Evolutionary conservation across 1,139 yeast species (phyloP).

Genomic region (Taphrina communis): DNA sequence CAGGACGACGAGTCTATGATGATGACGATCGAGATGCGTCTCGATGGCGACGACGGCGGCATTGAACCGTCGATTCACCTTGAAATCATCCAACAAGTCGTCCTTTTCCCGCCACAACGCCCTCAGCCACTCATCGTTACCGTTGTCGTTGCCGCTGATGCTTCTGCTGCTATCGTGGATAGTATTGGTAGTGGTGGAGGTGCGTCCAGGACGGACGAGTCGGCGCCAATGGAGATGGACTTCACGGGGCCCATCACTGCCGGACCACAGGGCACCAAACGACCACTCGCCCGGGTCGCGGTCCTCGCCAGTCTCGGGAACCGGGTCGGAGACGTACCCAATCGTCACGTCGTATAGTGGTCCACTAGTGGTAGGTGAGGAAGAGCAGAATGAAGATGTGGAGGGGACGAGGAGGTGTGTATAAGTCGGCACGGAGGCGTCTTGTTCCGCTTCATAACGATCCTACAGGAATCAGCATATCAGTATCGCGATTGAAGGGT

Average conservation of each 20-base stretch:
- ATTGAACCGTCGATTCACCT: not conserved
- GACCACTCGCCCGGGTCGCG: constrained; percentile 6
- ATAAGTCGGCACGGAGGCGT: constrained; percentile 3
- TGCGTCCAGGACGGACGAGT: not conserved
- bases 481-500: not conserved
- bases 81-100: constrained; percentile 5
- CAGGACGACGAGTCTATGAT: not conserved
- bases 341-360: constrained; percentile 2
- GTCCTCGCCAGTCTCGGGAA: not conserved
- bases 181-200: not conserved
- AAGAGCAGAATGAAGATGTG: not conserved
- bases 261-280: constrained; percentile 2
- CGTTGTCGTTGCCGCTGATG: no score
- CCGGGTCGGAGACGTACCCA: not conserved
- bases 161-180: no score
- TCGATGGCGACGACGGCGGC: constrained; percentile 1
- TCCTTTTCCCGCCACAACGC: constrained; percentile 15
- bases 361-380: not conserved
- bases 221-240: constrained; percentile 1
- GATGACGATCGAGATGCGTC: constrained; percentile 1
- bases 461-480: not conserved
- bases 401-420: constrained; percentile 12
- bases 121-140: not conserved
- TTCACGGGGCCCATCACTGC: not conserved
- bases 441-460: constrained; percentile 13